Base-by-base conservation (phyloP, 179 eudicot species). In the Nepenthes alata region DNA sequence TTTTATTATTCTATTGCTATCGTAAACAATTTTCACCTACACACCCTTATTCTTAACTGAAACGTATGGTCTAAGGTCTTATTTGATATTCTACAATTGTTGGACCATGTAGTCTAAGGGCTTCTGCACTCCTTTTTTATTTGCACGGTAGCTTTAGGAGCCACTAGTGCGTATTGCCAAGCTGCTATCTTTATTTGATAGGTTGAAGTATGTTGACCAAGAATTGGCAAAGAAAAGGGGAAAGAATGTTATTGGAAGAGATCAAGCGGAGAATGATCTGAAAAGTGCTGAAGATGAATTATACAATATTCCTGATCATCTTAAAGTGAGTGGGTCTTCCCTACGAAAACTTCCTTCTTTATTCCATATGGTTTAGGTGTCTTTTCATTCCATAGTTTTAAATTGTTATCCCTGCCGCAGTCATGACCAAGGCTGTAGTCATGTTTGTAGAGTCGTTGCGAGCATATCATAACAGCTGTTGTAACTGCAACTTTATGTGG, bases 191-290 rank as follows among this genome's bases (percentile, higher is more conserved):
- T 37, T 60, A 54, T 50, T 71, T 66, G 48, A 67, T 79, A 91
- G 98, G 98, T 48, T 86, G 72, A 89, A 81, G 74, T 91, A 83
- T 80, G 78, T 91, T 60, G 98, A 91, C 55, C 96, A 89, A 80
- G 96, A 86, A 60, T 72, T 91, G 81, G 98, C 98, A 49, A 89
- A 89, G 83, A 84, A 74, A 79, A 80, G 85, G 69, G 96, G 98
- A 55, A 86, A 77, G 83, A 76, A 78, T 54, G 53, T 84, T 65
- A 72, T 75, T 72, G 61, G 47, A 10, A 50, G 72, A 10, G 72
- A 86, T 66, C 86, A 77, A 38, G 75, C 70, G 45, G 95, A 85
- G 68, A 86, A 78, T 73, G 95, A 85, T 69, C 62, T 89, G 65
- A 80, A 76, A 73, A 82, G 70, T 65, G 96, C 95, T 3, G 98